Evolutionary conservation across 805 yeast genomes (phyloP).

Genomic region (Candida morakotiae): DNA sequence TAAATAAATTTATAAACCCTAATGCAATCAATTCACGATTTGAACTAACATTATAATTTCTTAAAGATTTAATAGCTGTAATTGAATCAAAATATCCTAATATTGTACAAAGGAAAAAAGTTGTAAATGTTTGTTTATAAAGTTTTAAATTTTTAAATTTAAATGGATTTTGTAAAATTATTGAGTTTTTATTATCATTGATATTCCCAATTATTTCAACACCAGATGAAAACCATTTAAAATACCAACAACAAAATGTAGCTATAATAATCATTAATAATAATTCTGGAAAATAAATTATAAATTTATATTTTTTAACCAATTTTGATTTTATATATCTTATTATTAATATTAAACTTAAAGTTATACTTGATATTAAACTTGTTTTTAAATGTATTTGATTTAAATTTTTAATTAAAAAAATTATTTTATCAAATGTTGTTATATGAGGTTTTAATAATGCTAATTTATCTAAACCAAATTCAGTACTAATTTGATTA

Average conservation of each 20-base stretch:
- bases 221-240: slow-evolving; percentile 21
- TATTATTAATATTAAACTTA: slow-evolving; percentile 17
- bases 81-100: slow-evolving; percentile 33
- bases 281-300: slow-evolving; percentile 29
- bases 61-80: slow-evolving; percentile 30
- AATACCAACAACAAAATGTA: slow-evolving; percentile 21
- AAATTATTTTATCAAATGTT: slow-evolving; percentile 18
- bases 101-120: slow-evolving; percentile 29
- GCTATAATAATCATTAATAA: slow-evolving; percentile 27
- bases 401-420: slow-evolving; percentile 9
- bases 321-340: slow-evolving; percentile 16
- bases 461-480: slow-evolving; percentile 22
- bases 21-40: slow-evolving; percentile 32
- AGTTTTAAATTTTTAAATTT: slow-evolving; percentile 14
- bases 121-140: slow-evolving; percentile 21
- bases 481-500: slow-evolving; percentile 47
- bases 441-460: slow-evolving; percentile 18
- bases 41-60: slow-evolving; percentile 28
- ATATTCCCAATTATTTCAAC: slow-evolving; percentile 29
- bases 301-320: slow-evolving; percentile 15
- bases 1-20: slow-evolving; percentile 25
- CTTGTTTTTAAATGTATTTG: slow-evolving; percentile 14
- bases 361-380: slow-evolving; percentile 17
- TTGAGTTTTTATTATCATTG: not conserved
- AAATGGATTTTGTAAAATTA: slow-evolving; percentile 21